A percentile compares a stretch with the other conserved stretches of the same genome.
These are phyloP conservation scores for Sclerotinia spermophila DNA, from an alignment of 2,329 filamentous ascomycete genomes.

Conservation along the genomic window DNA sequence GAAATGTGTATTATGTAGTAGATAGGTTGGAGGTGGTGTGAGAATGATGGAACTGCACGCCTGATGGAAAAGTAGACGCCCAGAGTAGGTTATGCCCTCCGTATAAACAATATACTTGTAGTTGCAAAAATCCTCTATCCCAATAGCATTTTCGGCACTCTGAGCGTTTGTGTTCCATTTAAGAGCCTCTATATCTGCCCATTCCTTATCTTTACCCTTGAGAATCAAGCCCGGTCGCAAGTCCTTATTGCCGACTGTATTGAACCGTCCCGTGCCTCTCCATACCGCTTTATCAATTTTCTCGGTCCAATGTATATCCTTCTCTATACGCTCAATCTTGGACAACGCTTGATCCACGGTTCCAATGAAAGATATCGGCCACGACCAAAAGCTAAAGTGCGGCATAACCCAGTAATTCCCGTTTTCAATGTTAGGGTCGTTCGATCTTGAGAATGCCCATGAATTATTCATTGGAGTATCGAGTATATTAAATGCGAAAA, in stretches of 20 bases:
- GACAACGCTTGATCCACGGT: constrained; percentile 42
- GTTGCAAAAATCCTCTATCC: constrained; percentile 49
- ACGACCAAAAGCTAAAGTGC: constrained; percentile 55
- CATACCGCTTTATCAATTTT: constrained; percentile 47
- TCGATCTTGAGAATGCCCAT: constrained; percentile 48
- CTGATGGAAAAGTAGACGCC: constrained; percentile 50
- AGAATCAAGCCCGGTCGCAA: constrained; percentile 29
- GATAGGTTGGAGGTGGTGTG: constrained; percentile 46
- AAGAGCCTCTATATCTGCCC: constrained; percentile 49
- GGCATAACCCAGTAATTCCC: constrained; percentile 49
- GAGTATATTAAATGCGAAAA: constrained; percentile 51
- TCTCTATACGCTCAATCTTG: constrained; percentile 42
- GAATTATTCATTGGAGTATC: constrained; percentile 46
- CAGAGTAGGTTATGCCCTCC: constrained; percentile 52
- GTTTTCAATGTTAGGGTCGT: constrained; percentile 37
- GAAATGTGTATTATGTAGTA: constrained; percentile 50
- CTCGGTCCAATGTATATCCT: constrained; percentile 26
- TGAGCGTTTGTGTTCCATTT: constrained; percentile 27
- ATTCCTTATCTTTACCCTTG: constrained; percentile 37
- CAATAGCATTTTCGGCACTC: constrained; percentile 45
- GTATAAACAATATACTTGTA: constrained; percentile 52
- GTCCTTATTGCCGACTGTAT: constrained; percentile 30
- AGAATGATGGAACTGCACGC: constrained; percentile 48
- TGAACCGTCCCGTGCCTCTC: constrained; percentile 52
- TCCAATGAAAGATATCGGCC: constrained; percentile 49